Evolutionary conservation across 176 grass and related monocot genomes (phyloP).

Genomic region (Puya raimondii): DNA sequence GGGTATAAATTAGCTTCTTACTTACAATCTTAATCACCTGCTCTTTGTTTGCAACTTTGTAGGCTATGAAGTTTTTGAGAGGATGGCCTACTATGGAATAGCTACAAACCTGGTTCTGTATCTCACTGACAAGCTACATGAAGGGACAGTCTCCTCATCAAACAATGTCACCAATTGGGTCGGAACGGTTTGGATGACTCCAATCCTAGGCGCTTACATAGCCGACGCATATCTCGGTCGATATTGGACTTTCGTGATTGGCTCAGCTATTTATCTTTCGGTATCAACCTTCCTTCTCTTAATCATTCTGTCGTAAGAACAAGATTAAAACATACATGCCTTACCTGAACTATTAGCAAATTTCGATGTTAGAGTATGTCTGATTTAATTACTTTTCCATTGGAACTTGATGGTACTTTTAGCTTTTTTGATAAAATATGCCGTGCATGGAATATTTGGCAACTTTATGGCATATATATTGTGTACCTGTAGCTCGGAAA

Average conservation of each 20-base stretch:
- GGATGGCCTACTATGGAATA: constrained; percentile 22
- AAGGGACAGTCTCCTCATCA: constrained; percentile 10
- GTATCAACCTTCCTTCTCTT: not conserved
- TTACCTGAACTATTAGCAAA: too few relatives aligned
- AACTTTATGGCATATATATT: too few relatives aligned
- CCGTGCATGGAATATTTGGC: too few relatives aligned
- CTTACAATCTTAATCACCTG: not conserved
- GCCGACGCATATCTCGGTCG: constrained; percentile 19
- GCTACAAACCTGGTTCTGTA: constrained; percentile 12
- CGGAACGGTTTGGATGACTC: constrained; percentile 22
- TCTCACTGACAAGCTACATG: constrained; percentile 13
- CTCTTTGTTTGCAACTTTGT: not conserved
- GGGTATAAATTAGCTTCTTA: too few relatives aligned
- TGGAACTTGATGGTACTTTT: too few relatives aligned
- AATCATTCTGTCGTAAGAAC: too few relatives aligned
- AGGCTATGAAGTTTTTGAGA: constrained; percentile 22
- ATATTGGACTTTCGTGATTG: constrained; percentile 18
- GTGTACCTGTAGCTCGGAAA: too few relatives aligned
- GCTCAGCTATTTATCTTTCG: constrained; percentile 5
- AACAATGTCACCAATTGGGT: constrained; percentile 27
- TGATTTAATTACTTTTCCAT: too few relatives aligned
- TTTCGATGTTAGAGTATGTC: too few relatives aligned
- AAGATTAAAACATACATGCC: too few relatives aligned
- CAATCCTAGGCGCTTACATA: constrained; percentile 15
- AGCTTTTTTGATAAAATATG: too few relatives aligned